phyloP scores from a whole-genome alignment of 1,139 yeast genomes.

The Candida labiduridarum region DNA sequence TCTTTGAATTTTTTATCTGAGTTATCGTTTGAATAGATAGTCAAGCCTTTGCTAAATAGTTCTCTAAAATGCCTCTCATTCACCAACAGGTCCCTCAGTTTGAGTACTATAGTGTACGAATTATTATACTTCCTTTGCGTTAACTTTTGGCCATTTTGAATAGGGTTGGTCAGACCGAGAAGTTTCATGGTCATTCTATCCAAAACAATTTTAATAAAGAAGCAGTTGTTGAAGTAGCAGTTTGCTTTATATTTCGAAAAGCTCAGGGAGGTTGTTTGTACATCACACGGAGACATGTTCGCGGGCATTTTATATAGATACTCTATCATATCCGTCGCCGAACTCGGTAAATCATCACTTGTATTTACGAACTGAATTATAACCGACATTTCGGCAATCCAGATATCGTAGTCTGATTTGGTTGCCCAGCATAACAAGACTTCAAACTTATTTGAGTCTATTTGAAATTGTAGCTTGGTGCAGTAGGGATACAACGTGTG shows the following conservation, averaged over 20 bases:
- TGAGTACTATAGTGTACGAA: constrained; percentile 3
- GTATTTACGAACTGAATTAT: constrained; percentile 38
- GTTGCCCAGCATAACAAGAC: constrained; percentile 40
- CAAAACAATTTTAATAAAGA: not conserved
- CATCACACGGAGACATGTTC: constrained; percentile 19
- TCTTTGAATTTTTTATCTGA: constrained; percentile 3
- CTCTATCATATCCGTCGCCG: constrained; percentile 2
- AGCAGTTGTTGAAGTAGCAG: constrained; percentile 2
- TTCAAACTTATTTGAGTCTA: constrained; percentile 44
- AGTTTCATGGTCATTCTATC: not conserved
- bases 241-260: not conserved
- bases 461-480: constrained; percentile 52
- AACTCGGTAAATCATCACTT: not conserved
- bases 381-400: constrained; percentile 41
- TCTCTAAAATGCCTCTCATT: constrained; percentile 9
- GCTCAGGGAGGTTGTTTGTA: constrained; percentile 6
- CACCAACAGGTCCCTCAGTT: constrained; percentile 4
- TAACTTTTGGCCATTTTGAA: not conserved
- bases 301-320: constrained; percentile 18
- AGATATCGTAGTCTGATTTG: constrained; percentile 35
- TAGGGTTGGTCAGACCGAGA: not conserved
- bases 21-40: not conserved
- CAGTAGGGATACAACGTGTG: constrained; percentile 29
- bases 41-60: constrained; percentile 6
- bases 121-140: not conserved